Evolutionary conservation across 2,329 filamentous ascomycete genomes (phyloP), one percentile per base, ranked within the genome.

Genomic region (Aspergillus ochraceoroseus): DNA sequence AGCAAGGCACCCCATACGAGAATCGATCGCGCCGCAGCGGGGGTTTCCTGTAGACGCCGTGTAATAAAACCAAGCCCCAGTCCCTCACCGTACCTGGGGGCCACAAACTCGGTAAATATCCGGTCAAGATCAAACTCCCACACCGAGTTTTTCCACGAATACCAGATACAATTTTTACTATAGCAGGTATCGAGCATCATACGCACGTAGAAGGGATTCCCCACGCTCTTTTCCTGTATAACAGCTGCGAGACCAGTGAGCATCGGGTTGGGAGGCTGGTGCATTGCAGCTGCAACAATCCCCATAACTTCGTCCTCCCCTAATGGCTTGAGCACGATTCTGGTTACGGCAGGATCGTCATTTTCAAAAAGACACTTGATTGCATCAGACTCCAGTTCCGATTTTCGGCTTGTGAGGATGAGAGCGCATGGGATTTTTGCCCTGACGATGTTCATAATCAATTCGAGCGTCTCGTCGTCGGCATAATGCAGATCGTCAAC

Each of bases 401-500:
- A 79, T 1, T 81, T 80, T 33, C 78, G 77, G 52, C 82, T 83
- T 0, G 88, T 92, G 36, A 95, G 70, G 38, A 94, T 80, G 19
- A 94, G 72, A 13, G 90, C 80, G 68, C 95, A 83, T 13, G 85
- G 87, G 46, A 95, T 78, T 49, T 83, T 83, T 1, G 83, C 80
- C 35, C 75, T 74, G 40, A 94, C 79, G 37, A 95, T 87, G 54
- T 88, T 83, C 11, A 82, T 77, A 26, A 95, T 82, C 37, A 95
- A 71, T 43, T 94, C 87, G 32, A 92, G 68, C 9, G 85, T 92
- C 62, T 95, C 90, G 17, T 84, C 79, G 58, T 95, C 90, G 5
- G 88, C 87, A 62, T 87, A 92, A 54, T 95, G 88, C 20, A 95
- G 68, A 62, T 95, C 90, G 56, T 95, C 90, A 18, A 95, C 67